Evolutionary conservation across 2,329 filamentous ascomycete genomes (phyloP), one percentile per base, ranked within the genome.

Genomic region (Fusarium sp.): DNA sequence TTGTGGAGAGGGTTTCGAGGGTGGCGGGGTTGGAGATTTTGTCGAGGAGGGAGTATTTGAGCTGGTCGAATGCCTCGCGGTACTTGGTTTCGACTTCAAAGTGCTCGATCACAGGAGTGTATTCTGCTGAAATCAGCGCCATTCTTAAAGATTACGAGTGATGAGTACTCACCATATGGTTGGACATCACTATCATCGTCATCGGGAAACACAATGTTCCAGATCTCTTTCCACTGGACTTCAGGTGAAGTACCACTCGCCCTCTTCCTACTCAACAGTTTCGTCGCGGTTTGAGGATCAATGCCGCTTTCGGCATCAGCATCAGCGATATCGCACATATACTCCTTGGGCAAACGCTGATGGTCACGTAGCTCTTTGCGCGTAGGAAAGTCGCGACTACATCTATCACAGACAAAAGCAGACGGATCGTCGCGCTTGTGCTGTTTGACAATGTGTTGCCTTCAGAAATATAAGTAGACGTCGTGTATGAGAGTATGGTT

Each of bases 401-500:
- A 84, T 42, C 82, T 69, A 41, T 83, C 82, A 45, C 82, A 84
- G 21, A 83, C 77, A 18, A 82, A 83, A 4, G 82, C 81, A 1
- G 82, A 82, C 0, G 82, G 81, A 31, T 82, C 81, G 15, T 83
- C 81, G 11, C 82, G 80, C 67, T 83, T 83, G 51, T 84, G 82
- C 60, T 84, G 82, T 73, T 83, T 83, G 15, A 83, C 81, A 23
- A 84, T 84, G 56, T 84, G 82, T 60, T 84, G 82, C 38, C 82
- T 83, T 11, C 1, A 1, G n/a, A 9, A 9, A 16, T 27, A 25
- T 79, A 44, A 77, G 73, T 37, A 14, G 2, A 10, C 5, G 1
- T 12, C 7, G 2, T 1, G 8, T 11, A 16, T 2, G 4, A 33
- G 33, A 6, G 4, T 4, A 8, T 3, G 7, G 16, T 35, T 7